Evolutionary conservation across 306 rosid species (phyloP).

Genomic region (Prinsepia uniflora): DNA sequence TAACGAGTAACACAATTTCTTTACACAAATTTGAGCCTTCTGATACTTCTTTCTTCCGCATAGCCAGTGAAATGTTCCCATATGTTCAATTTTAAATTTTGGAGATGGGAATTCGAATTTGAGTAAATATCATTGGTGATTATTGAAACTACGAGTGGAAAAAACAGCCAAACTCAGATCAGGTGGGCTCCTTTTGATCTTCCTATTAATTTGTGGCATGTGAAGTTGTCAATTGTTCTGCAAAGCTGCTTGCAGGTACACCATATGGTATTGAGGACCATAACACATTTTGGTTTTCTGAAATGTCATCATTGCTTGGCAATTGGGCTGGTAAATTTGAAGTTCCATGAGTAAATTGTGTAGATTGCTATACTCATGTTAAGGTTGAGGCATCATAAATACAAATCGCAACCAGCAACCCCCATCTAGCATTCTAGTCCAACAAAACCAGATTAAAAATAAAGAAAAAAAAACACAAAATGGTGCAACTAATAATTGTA

Average conservation of each 20-base stretch:
- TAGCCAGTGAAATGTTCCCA: neutral
- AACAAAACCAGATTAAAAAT: neutral
- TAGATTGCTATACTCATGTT: too few species aligned
- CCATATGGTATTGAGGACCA: neutral
- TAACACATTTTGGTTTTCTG: neutral
- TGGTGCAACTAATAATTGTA: neutral
- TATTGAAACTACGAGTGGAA: neutral
- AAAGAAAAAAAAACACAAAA: too few species aligned
- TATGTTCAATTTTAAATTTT: too few species aligned
- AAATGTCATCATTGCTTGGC: neutral
- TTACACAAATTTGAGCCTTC: neutral
- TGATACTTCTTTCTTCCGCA: conserved; percentile 8
- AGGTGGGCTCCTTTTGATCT: neutral
- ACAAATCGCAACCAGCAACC: neutral
- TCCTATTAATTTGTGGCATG: neutral
- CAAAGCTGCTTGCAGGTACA: neutral
- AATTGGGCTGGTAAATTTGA: neutral
- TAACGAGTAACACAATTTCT: neutral
- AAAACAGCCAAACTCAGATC: neutral
- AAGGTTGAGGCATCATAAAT: neutral
- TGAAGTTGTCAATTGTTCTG: neutral
- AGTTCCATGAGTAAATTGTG: too few species aligned
- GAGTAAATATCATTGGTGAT: too few species aligned
- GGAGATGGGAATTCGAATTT: too few species aligned
- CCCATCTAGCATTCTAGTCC: neutral